phyloP scores from a whole-genome alignment of 2,329 filamentous ascomycete species.

The Ceratocystis albifundus region DNA sequence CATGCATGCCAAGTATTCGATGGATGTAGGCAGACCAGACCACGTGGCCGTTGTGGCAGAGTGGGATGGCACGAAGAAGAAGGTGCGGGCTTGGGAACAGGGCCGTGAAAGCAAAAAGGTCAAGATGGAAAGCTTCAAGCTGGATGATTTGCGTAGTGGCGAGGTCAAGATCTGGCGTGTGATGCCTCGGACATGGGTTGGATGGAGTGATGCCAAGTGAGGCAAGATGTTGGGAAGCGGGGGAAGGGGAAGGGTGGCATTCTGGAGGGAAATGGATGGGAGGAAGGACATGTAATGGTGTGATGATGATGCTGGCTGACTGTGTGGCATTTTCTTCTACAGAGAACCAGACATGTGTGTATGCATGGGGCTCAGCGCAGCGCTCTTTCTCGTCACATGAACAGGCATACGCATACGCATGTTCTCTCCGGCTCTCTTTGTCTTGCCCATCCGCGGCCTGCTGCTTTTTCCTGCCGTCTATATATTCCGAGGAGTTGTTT shows the following conservation, averaged over 20 bases:
- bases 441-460: too few relatives aligned
- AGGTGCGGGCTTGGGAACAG: conserved; percentile 91
- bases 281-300: not conserved
- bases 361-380: not conserved
- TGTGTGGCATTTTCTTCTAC: not conserved
- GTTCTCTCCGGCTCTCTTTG: too few relatives aligned
- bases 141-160: conserved; percentile 81
- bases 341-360: too few relatives aligned
- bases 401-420: too few relatives aligned
- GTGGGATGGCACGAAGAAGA: conserved; percentile 98
- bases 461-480: not conserved
- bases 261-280: not conserved
- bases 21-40: conserved; percentile 76
- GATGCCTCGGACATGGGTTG: conserved; percentile 83
- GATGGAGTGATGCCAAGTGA: conserved; percentile 50
- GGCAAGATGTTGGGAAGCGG: not conserved
- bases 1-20: conserved; percentile 87
- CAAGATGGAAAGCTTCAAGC: conserved; percentile 84
- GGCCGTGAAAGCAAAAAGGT: conserved; percentile 88
- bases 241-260: not conserved
- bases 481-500: not conserved
- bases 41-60: conserved; percentile 88
- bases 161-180: conserved; percentile 97
- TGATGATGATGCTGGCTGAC: not conserved
- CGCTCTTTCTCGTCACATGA: too few relatives aligned